Evolutionary conservation across 2,329 filamentous ascomycete genomes (phyloP), one percentile per base, ranked within the genome.

Genomic region (Drechslera avenae): DNA sequence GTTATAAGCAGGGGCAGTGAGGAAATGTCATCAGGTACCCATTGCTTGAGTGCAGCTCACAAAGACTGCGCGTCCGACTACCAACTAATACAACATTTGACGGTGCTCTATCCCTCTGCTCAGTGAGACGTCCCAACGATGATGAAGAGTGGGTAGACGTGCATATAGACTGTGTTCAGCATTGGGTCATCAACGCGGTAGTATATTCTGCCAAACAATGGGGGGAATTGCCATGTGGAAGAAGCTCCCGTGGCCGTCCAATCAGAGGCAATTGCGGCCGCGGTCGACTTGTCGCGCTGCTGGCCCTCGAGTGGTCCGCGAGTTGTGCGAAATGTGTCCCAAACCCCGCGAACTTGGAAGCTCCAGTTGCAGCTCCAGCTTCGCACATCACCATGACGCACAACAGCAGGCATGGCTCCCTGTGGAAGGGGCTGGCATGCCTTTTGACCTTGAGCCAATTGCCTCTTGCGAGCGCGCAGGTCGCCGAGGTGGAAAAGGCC

Each of bases 401-500:
- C 57, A 59, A 62, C 47, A 64, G 47, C 16, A 48, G 58, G 54
- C 56, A 63, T 46, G 48, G 56, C 47, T 45, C 46, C 49, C 56
- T 62, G 19, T 55, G 60, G 54, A 55, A 51, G 40, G 56, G 63
- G 34, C 40, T 69, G 19, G 39, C 62, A 13, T 60, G 65, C 35
- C 40, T 65, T 16, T 49, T 68, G 8, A 40, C 62, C 7, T 44
- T 64, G 26, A 28, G 26, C 23, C 64, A 66, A 60, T 64, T 62
- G 50, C 56, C 67, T 17, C 37, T 64, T 32, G 53, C 41, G 5
- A 52, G 52, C 33, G 69, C 71, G 54, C 69, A 72, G 60, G 66
- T 68, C 52, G 66, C 68, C 16, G 69, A 72, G 21, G 69, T 74
- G 10, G 68, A 73, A 36, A 76, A 75, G 65, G 78, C 79, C 18